Conservation (phyloP, 768 basidiomycete species). For the Podaxis sp. region DNA sequence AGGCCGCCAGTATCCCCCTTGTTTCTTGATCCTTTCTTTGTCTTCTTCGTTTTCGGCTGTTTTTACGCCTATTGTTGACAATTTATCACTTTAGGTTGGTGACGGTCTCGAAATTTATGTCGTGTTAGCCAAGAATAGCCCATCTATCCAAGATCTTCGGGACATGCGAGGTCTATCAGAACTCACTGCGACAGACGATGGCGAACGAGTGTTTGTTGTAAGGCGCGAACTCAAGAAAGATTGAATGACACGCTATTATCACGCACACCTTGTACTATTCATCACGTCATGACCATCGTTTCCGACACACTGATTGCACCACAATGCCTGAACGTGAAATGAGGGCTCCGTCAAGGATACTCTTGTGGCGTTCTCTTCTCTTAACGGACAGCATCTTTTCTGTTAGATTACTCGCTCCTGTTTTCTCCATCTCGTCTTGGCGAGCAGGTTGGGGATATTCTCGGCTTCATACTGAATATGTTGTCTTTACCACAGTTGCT, state of each 20-base stretch:
- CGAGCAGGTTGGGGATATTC: not conserved
- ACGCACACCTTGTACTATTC: conserved; percentile 11
- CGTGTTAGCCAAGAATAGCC: conserved; percentile 66
- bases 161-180: conserved; percentile 56
- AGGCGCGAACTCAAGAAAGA: conserved; percentile 83
- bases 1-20: not conserved
- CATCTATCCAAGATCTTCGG: conserved; percentile 51
- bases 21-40: not conserved
- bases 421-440: not conserved
- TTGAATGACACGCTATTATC: conserved; percentile 26
- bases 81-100: conserved; percentile 60
- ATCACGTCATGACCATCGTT: conserved; percentile 12
- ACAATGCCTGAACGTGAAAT: not conserved
- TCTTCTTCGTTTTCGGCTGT: conserved; percentile 11
- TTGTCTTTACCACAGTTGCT: not conserved
- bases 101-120: conserved; percentile 94
- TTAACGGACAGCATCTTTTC: not conserved
- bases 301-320: not conserved
- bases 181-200: conserved; percentile 52
- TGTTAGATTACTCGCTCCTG: not conserved
- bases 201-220: conserved; percentile 74
- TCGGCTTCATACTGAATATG: not conserved
- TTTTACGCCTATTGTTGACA: conserved; percentile 9
- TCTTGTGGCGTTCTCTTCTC: not conserved
- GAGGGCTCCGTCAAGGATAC: not conserved